These are phyloP conservation scores for Malus domestica DNA, from an alignment of 306 rosid genomes.

Conservation along the genomic window DNA sequence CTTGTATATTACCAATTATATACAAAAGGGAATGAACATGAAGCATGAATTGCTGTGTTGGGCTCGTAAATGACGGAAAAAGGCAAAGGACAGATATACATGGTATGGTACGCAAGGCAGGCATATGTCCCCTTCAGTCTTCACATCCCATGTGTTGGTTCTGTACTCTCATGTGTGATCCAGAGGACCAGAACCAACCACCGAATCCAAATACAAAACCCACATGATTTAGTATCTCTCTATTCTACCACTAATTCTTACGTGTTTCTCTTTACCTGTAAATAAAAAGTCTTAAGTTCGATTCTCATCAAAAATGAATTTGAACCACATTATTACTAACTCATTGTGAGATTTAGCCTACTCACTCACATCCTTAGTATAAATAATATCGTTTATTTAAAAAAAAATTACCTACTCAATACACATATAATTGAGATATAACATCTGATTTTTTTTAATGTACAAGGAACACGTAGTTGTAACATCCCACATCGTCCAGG, in stretches of 20 bases:
- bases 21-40: too few species aligned
- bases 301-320: too few species aligned
- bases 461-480: too few species aligned
- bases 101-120: background rate
- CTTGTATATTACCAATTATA: too few species aligned
- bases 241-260: background rate
- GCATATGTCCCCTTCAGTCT: background rate
- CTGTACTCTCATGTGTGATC: background rate
- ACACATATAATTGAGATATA: background rate
- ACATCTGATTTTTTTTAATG: background rate
- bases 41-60: too few species aligned
- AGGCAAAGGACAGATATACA: too few species aligned
- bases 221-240: background rate
- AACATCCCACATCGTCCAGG: too few species aligned
- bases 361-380: too few species aligned
- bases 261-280: rapidly evolving
- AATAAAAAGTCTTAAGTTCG: rapidly evolving
- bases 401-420: background rate
- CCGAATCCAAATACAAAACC: background rate
- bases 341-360: too few species aligned
- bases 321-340: too few species aligned
- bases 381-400: too few species aligned
- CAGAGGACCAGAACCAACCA: background rate
- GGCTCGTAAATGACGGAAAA: background rate
- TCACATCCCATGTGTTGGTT: background rate